Conservation (phyloP, 495 filamentous ascomycete species). For the Opeltia flavorubescens region DNA sequence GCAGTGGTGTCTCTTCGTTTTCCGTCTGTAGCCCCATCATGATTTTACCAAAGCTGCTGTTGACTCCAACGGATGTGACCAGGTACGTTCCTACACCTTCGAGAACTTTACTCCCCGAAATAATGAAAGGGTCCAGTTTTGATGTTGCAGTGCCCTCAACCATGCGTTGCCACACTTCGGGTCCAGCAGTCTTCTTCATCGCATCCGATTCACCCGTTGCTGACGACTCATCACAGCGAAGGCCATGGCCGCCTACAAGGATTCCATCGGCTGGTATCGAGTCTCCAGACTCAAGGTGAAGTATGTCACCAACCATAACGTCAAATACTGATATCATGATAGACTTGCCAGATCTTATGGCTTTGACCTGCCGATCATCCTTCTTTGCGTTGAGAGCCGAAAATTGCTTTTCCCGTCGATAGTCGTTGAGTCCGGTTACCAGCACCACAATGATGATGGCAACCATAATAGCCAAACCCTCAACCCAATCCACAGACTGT, state of each 20-base stretch:
- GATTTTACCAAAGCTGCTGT: conserved; percentile 52
- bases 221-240: conserved; percentile 56
- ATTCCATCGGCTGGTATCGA: conserved; percentile 50
- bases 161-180: conserved; percentile 44
- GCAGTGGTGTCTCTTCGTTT: conserved; percentile 49
- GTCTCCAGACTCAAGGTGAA: conserved; percentile 63
- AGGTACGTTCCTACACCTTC: conserved; percentile 52
- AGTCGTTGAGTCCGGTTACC: conserved; percentile 64
- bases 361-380: conserved; percentile 66
- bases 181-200: conserved; percentile 45
- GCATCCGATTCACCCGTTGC: conserved; percentile 58
- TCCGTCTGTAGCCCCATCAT: conserved; percentile 47
- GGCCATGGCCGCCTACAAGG: conserved; percentile 45
- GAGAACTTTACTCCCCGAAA: conserved; percentile 49
- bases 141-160: conserved; percentile 38
- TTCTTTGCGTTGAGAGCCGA: conserved; percentile 64
- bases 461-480: conserved; percentile 65
- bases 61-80: conserved; percentile 47
- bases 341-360: conserved; percentile 60
- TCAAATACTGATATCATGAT: conserved; percentile 57
- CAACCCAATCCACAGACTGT: conserved; percentile 56
- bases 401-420: conserved; percentile 69
- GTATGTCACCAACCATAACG: conserved; percentile 56
- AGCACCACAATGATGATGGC: conserved; percentile 64
- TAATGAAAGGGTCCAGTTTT: conserved; percentile 50